These are phyloP conservation scores for Neocallimastix lanati DNA, from an alignment of 192 early-diverging fungal species.

Conservation along the genomic window DNA sequence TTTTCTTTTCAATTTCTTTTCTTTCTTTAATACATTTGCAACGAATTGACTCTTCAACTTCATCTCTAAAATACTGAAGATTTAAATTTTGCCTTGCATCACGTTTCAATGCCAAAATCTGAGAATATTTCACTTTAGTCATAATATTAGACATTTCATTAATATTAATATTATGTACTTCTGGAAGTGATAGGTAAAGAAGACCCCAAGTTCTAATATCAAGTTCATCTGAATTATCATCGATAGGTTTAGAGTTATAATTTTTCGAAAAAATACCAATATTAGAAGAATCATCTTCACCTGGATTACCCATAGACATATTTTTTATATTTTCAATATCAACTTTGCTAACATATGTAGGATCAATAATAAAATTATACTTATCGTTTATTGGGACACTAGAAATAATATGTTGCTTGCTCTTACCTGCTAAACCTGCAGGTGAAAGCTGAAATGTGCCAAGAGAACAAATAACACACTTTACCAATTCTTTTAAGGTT, in stretches of 20 bases:
- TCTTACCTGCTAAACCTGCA: not conserved
- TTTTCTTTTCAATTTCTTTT: not conserved
- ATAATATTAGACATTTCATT: not conserved
- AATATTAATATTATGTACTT: not conserved
- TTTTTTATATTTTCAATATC: not conserved
- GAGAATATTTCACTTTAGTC: not conserved
- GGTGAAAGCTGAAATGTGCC: not conserved
- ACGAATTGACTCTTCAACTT: not conserved
- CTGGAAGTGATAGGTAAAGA: not conserved
- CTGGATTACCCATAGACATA: not conserved
- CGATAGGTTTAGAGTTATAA: not conserved
- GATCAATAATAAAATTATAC: not conserved
- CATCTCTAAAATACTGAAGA: not conserved
- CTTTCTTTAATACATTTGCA: not conserved
- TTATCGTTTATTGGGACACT: not conserved
- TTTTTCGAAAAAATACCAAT: not conserved
- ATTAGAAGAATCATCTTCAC: not conserved
- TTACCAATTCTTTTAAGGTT: not conserved
- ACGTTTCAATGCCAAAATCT: not conserved
- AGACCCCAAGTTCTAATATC: not conserved
- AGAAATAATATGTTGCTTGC: not conserved
- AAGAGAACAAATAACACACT: not conserved
- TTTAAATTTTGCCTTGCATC: not conserved
- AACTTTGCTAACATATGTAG: not conserved
- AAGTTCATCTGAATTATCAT: not conserved